Percentiles rank a stretch among this genome's conserved stretches.
Conservation (phyloP, 2,329 filamentous ascomycete species). For the Sporothrix humicola region DNA sequence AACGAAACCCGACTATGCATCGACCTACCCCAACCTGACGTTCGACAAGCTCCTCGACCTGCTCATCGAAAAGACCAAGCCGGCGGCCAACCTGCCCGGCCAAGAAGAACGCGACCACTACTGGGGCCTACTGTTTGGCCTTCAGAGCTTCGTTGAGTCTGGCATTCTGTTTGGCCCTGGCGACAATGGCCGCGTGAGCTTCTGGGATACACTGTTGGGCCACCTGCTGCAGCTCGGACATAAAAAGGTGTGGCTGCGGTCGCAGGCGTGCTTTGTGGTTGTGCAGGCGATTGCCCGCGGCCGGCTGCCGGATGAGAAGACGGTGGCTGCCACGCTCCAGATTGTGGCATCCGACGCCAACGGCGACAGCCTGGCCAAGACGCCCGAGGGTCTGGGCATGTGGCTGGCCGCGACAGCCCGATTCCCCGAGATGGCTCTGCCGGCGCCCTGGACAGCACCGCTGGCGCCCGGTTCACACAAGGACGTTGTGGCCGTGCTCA, state of each 20-base stretch:
- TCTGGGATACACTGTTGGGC: slow-evolving; percentile 72
- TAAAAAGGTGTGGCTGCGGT: slow-evolving; percentile 86
- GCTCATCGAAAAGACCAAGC: slow-evolving; percentile 61
- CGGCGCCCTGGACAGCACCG: slow-evolving; percentile 80
- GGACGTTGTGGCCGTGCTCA: slow-evolving; percentile 76
- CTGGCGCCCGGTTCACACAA: slow-evolving; percentile 70
- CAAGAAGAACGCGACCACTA: slow-evolving; percentile 86
- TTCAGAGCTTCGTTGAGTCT: slow-evolving; percentile 84
- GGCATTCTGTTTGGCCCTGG: slow-evolving; percentile 65
- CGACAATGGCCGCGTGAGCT: slow-evolving; percentile 38
- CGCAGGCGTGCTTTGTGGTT: slow-evolving; percentile 84
- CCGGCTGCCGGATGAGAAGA: slow-evolving; percentile 64
- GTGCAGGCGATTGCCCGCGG: slow-evolving; percentile 66
- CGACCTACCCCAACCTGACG: slow-evolving; percentile 58
- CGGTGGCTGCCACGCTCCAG: slow-evolving; percentile 63
- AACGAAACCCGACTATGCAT: slow-evolving; percentile 44
- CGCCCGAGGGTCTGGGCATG: slow-evolving; percentile 85
- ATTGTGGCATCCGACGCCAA: slow-evolving; percentile 56
- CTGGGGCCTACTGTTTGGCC: slow-evolving; percentile 85
- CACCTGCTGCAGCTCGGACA: slow-evolving; percentile 74
- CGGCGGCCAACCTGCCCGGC: slow-evolving; percentile 59
- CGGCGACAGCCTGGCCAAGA: slow-evolving; percentile 70
- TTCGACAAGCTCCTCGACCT: slow-evolving; percentile 62
- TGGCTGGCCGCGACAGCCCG: slow-evolving; percentile 74
- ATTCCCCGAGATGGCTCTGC: slow-evolving; percentile 69